These are phyloP conservation scores for Hypoxylon subgilvum DNA, from an alignment of 495 filamentous ascomycete genomes.

Conservation along the genomic window DNA sequence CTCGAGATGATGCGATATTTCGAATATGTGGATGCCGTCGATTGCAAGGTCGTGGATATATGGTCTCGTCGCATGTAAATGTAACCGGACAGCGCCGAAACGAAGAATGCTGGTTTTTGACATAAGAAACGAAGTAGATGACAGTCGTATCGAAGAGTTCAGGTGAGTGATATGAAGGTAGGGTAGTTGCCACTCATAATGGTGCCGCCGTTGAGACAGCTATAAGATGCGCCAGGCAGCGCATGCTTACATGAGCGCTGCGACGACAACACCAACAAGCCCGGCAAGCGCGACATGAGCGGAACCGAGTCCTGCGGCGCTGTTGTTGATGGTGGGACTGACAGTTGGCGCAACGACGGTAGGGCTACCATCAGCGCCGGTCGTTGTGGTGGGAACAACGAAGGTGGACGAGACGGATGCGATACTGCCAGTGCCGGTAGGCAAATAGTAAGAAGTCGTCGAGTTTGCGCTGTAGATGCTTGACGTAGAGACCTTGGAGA, in stretches of 20 bases:
- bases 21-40: constrained; percentile 20
- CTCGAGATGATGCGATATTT: constrained; percentile 21
- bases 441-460: constrained; percentile 24
- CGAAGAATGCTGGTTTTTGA: constrained; percentile 40
- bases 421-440: constrained; percentile 37
- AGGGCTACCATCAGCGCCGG: constrained; percentile 32
- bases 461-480: constrained; percentile 36
- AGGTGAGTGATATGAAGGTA: constrained; percentile 27
- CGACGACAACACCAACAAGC: constrained; percentile 52
- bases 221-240: constrained; percentile 11
- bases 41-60: constrained; percentile 27
- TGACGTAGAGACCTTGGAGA: constrained; percentile 45
- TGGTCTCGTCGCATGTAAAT: constrained; percentile 38
- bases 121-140: constrained; percentile 52
- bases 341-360: constrained; percentile 34
- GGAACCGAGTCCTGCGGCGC: constrained; percentile 43
- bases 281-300: constrained; percentile 50
- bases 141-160: constrained; percentile 55
- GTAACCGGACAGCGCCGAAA: constrained; percentile 37
- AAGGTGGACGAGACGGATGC: constrained; percentile 28
- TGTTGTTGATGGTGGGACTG: constrained; percentile 43
- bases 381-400: constrained; percentile 31
- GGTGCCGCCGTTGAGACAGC: constrained; percentile 9
- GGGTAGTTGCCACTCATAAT: constrained; percentile 11
- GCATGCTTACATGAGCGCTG: constrained; percentile 50